These are phyloP conservation scores for Metrosideros polymorpha DNA, from an alignment of 441 rosid species.

Conservation along the genomic window DNA sequence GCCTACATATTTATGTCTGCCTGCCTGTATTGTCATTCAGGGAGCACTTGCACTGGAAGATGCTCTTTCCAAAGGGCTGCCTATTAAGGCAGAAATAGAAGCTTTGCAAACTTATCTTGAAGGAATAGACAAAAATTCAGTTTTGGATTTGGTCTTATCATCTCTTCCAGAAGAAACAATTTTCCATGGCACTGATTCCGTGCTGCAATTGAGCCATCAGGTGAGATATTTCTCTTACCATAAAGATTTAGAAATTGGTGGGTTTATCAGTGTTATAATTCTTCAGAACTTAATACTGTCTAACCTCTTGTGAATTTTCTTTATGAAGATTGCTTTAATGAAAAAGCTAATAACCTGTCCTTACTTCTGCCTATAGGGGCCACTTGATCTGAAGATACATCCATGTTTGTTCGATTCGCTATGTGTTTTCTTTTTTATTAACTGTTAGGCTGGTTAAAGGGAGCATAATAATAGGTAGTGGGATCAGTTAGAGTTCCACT, in stretches of 20 bases:
- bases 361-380: neutral
- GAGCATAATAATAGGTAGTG: neutral
- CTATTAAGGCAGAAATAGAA: slow-evolving; percentile 74
- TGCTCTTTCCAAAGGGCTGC: slow-evolving; percentile 85
- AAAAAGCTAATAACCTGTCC: neutral
- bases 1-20: slow-evolving; percentile 6
- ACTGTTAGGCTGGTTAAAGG: neutral
- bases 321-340: neutral
- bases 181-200: slow-evolving; percentile 60
- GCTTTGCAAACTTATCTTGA: slow-evolving; percentile 52
- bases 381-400: neutral
- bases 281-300: neutral
- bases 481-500: neutral
- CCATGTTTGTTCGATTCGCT: neutral
- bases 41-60: slow-evolving; percentile 90
- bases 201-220: slow-evolving; percentile 74
- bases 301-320: neutral
- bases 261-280: neutral
- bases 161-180: slow-evolving; percentile 91
- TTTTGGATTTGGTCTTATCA: slow-evolving; percentile 68
- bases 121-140: slow-evolving; percentile 63
- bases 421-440: neutral
- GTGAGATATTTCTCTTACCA: slow-evolving; percentile 20
- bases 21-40: slow-evolving; percentile 24
- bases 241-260: neutral